Evolutionary conservation across 495 filamentous ascomycete species (phyloP), one percentile per base, ranked within the genome.

Genomic region (Friedmanniomyces endolithicus): DNA sequence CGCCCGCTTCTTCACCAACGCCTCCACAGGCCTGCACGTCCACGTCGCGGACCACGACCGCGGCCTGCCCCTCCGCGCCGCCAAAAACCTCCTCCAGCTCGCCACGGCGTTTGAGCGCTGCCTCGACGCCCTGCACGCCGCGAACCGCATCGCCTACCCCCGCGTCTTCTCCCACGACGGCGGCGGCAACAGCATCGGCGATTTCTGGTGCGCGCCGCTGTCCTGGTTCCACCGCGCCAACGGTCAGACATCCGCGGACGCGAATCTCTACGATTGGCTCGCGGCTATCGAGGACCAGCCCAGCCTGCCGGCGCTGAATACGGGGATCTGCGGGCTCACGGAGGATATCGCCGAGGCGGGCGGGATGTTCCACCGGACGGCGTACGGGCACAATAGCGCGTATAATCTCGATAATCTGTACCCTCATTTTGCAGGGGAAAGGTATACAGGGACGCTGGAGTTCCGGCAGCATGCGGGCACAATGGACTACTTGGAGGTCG

Each of bases 381-480:
- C 47, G 16, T 50, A 35, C 29, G 23, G 47, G 4, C 47, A 33
- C 24, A 50, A 50, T 17, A n/a, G 25, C 9, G 2, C 47, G 11
- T 3, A 2, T 11, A 50, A 50, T 25, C 2, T 50, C 24, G 47
- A 50, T 24, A 50, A 50, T 22, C 47, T 50, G 2, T n/a, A n/a
- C n/a, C n/a, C n/a, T n/a, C n/a, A n/a, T n/a, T 50, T 33, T 9
- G 17, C 23, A 22, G 44, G 23, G 4, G 25, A 50, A 25, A 8
- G 14, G 24, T 7, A 6, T 3, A 50, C n/a, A n/a, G 47, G 29
- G 7, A 52, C 31, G 2, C 60, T 75, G 35, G 72, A 75, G 59
- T 75, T 75, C 56, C 64, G 72, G 17, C 69, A 74, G 49, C 69
- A 69, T 11, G 60, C 35, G 11, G 72, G 71, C 1, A 60, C 64